Base-by-base conservation (phyloP, 192 early-diverging fungal species). In the Cladochytrium replicatum region DNA sequence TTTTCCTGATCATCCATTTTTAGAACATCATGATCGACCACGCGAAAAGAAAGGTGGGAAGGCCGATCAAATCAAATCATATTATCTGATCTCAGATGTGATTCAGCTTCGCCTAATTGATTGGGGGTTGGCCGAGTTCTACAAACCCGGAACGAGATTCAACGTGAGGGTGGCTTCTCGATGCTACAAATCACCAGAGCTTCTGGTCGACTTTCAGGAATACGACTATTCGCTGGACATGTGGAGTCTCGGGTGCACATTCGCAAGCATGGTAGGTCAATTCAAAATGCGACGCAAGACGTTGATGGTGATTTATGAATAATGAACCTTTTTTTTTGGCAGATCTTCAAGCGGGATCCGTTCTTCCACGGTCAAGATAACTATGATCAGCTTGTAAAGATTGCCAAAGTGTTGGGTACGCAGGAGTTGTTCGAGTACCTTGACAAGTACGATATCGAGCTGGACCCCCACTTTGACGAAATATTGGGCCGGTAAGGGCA, bases 11-110 rank as follows among this genome's bases (percentile, higher is more conserved):
- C 43, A 50, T 39, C 37, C 55, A n/a, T n/a, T n/a, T n/a, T n/a
- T n/a, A 93, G 69, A 96, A 96, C 50, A 91, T 99, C 21, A 99
- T 99, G 95, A 99, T 99, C 60, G 95, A 99, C 61, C 93, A 99
- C 55, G 86, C 87, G 62, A 86, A 88, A 61, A 82, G 89, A 50
- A 84, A 44, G 37, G 50, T 49, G 15, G 13, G 24, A 13, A 57
- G 49, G 24, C 19, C 29, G 2, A 56, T 45, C 25, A 21, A 13
- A 25, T 27, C 29, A 30, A 71, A 91, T n/a, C n/a, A n/a, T n/a
- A n/a, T n/a, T n/a, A n/a, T n/a, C n/a, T n/a, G n/a, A n/a, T n/a
- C n/a, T n/a, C n/a, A n/a, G n/a, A n/a, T n/a, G n/a, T n/a, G n/a
- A n/a, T n/a, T n/a, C n/a, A n/a, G 77, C 71, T 97, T 43, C 77